Evolutionary conservation across 1,284 basidiomycete genomes (phyloP).

Genomic region (Tylopilus sp.): DNA sequence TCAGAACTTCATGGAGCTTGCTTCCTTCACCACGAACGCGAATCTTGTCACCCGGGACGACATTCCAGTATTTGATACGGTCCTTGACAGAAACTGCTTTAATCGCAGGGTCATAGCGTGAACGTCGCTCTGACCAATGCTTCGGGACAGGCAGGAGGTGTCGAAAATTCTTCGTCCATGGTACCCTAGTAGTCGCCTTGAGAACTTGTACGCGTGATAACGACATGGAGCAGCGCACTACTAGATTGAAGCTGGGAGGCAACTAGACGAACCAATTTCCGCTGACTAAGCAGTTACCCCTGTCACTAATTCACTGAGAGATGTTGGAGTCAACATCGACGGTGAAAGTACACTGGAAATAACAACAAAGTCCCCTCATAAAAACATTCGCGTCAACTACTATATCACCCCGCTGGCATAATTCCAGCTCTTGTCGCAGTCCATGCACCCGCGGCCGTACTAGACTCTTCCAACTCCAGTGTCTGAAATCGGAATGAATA

Average conservation of each 20-base stretch:
- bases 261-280: not conserved
- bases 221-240: slow-evolving; percentile 21
- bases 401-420: slow-evolving; percentile 22
- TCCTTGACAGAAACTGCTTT: slow-evolving; percentile 61
- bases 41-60: slow-evolving; percentile 79
- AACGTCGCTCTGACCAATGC: slow-evolving; percentile 33
- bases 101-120: slow-evolving; percentile 32
- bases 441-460: slow-evolving; percentile 47
- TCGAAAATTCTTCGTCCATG: slow-evolving; percentile 62
- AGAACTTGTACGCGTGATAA: slow-evolving; percentile 43
- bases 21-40: slow-evolving; percentile 62
- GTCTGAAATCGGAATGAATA: slow-evolving; percentile 42
- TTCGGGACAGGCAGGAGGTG: slow-evolving; percentile 59
- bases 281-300: slow-evolving; percentile 23
- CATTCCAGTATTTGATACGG: slow-evolving; percentile 80
- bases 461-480: slow-evolving; percentile 69
- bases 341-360: slow-evolving; percentile 17
- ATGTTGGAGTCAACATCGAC: no score
- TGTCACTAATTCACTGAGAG: no score
- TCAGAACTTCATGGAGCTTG: slow-evolving; percentile 63
- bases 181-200: slow-evolving; percentile 45
- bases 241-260: no score
- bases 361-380: slow-evolving; percentile 4
- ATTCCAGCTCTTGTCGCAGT: slow-evolving; percentile 29
- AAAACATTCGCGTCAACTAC: not conserved